Evolutionary conservation across 805 yeast species (phyloP), one percentile per base, ranked within the genome.

Genomic region (Candida montana): DNA sequence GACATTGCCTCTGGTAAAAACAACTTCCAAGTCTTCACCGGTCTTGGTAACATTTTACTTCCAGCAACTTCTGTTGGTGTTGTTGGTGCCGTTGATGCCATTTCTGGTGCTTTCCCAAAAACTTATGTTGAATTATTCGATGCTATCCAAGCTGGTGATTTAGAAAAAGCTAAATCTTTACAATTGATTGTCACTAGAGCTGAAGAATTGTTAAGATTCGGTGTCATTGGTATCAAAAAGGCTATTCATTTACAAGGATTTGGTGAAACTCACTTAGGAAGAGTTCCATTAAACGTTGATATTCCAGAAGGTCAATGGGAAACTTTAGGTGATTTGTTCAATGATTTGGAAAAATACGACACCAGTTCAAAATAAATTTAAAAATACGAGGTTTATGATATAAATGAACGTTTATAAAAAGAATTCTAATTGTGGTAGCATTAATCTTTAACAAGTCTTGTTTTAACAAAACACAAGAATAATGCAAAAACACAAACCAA

Each of bases 91-190:
- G 68, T 75, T 43, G 79, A 74, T 52, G 81, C 77, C 7, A 58
- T 74, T 26, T 62, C 73, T 31, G 77, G 76, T 28, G 75, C 74
- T 4, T 73, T 65, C 60, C 81, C 81, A 44, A 71, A 72, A 57
- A 58, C 69, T 6, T 67, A 67, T 33, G 72, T 70, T 37, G 62
- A 61, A 37, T 53, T 75, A 31, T 71, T 58, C 49, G 57, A 65
- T 33, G 59, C 70, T 15, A 61, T 51, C 44, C 59, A 63, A 31
- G 57, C 54, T 11, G 77, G 76, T 24, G 63, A 72, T 39, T 42
- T 53, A 31, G 62, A 58, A 34, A 67, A 59, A 45, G 79, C 79
- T 13, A 62, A 58, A 45, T 52, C 57, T 36, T 50, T 73, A 33
- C 80, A 75, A 55, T 54, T 58, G 40, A 48, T 60, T 24, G 68